Evolutionary conservation across 306 rosid species (phyloP), one percentile per base, ranked within the genome.

Genomic region (Castanopsis chinensis): DNA sequence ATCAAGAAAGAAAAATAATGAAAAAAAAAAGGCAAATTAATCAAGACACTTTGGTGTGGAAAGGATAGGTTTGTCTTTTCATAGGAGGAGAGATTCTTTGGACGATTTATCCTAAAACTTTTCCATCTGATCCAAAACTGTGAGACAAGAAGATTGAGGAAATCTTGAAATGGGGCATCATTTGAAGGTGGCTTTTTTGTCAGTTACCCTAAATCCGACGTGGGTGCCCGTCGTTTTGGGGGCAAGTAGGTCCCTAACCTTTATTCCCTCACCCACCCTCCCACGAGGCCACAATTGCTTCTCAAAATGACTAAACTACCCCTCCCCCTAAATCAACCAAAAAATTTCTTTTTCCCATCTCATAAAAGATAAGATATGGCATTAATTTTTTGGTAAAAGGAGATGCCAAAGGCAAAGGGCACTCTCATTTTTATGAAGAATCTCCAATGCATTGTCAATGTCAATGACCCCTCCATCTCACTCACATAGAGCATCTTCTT

Each of bases 181-280:
- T 20, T 81, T 87, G 92, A 88, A 88, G 83, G 84, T 89, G 94
- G 90, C 92, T 83, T 82, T 83, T 90, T 90, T 90, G 96, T 88
- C 97, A 78, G 70, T 72, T 87, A 78, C 80, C 85, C 69, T 73
- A 71, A 81, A 64, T 89, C 93, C 87, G 77, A 90, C 91, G 89
- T 89, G 88, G 84, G 55, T 92, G 94, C 88, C 88, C 90, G 83
- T 90, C 89, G 89, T 83, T 86, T 89, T 85, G 91, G 91, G 80
- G 79, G 83, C 97, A 84, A 59, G 83, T 86, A 82, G 97, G 93
- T 17, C 95, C 94, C 82, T 3, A 1, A 0, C 73, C 86, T 88
- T 89, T 86, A 87, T 89, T 92, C 87, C 86, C 83, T 79, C 85
- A 80, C 81, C 86, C 84, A 83, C 89, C 86, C 69, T 72, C 60